A percentile compares a stretch with the other conserved stretches of the same genome.
Evolutionary conservation across 2,329 filamentous ascomycete genomes (phyloP).

Genomic region (Apiospora hydei): DNA sequence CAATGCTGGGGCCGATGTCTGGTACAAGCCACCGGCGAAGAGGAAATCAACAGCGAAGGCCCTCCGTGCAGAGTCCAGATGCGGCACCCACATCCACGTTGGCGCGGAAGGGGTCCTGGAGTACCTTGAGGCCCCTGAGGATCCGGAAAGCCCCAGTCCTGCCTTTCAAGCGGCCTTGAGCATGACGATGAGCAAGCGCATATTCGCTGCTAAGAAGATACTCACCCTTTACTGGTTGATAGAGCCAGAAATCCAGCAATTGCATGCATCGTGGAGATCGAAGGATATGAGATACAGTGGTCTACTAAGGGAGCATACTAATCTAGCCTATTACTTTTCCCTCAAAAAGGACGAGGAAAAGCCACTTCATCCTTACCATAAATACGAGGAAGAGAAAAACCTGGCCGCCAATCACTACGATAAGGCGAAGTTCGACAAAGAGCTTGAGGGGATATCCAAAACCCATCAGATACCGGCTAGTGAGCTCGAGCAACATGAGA

Average conservation of each 20-base stretch:
- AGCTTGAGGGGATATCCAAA: not conserved
- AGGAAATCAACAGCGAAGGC: not conserved
- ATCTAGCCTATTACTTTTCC: not conserved
- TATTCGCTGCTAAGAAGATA: not conserved
- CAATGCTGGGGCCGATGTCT: not conserved
- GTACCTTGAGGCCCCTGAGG: not conserved
- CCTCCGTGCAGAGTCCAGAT: not conserved
- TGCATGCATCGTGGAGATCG: not conserved
- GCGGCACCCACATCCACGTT: not conserved
- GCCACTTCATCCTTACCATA: not conserved
- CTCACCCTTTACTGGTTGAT: not conserved
- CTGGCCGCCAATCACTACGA: not conserved
- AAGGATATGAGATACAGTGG: not conserved
- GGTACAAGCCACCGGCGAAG: not conserved
- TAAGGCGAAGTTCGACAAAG: not conserved
- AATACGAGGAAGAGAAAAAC: not conserved
- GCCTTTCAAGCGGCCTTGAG: not conserved
- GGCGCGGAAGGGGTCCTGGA: not conserved
- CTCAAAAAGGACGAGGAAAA: not conserved
- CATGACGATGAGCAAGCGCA: not conserved
- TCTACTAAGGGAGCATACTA: not conserved
- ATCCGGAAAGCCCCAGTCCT: not conserved
- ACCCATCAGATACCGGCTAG: not conserved
- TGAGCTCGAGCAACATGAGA: not conserved
- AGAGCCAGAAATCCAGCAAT: not conserved